Base-by-base conservation (phyloP, 2,329 filamentous ascomycete genomes). In the Elsinoe perseae region DNA sequence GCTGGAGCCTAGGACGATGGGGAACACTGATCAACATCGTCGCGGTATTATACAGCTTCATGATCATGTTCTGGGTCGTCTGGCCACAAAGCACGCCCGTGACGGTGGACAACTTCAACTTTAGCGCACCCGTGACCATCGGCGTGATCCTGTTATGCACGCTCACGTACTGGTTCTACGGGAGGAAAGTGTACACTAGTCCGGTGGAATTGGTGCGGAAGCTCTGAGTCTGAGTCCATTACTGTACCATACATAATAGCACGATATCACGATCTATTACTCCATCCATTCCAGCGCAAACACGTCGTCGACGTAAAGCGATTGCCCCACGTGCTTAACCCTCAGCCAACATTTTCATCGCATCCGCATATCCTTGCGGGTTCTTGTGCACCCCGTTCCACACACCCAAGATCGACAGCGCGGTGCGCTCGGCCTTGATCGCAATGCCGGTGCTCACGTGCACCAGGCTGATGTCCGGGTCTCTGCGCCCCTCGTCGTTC, bases 51-150 rank as follows among this genome's bases (percentile, higher is more conserved):
- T 75, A 72, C 54, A 60, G 65, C 2, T 56, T 60, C 2, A 69
- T 69, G 56, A 66, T 68, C 4, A 71, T 73, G 58, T 72, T 74
- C 59, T 74, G 70, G 69, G 67, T 66, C 28, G 72, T 73, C 61
- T 73, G 69, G 69, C 72, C 72, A 2, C 52, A 56, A 25, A 59
- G 60, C 3, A 67, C 65, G 6, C 66, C 66, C 12, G 61, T 65
- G 9, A 61, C 59, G 12, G 30, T 60, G 20, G 61, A 61, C 2
- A 60, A 60, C 1, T 69, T 72, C 58, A 70, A 71, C 48, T 72
- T 56, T 28, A 23, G 68, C 68, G 65, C 68, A 5, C 61, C 65
- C 1, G 69, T 71, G 38, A 69, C 71, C 63, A 71, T 69, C 46
- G 61, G 63, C 1, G 66, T 60, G 16, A 64, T 69, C 10, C 59